A percentile compares a stretch with the other conserved stretches of the same genome.
Evolutionary conservation across 1,284 basidiomycete species (phyloP).

Genomic region (Bothia castanella): DNA sequence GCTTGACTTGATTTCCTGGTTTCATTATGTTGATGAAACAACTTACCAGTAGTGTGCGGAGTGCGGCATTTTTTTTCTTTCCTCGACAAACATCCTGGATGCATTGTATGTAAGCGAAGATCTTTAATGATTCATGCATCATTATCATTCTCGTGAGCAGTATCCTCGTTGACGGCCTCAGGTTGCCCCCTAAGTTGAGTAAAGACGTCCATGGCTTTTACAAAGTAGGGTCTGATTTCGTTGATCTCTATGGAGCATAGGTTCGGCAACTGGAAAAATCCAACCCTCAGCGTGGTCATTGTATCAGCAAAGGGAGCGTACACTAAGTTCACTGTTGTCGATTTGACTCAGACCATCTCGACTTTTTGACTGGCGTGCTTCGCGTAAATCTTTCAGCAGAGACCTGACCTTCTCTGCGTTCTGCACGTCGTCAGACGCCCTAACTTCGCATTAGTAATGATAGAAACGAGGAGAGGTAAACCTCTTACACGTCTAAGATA

Average conservation of each 20-base stretch:
- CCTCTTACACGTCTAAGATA: slow-evolving; percentile 77
- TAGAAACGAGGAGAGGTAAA: background rate
- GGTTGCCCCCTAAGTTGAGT: slow-evolving; percentile 42
- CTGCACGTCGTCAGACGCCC: slow-evolving; percentile 86
- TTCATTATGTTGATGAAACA: background rate
- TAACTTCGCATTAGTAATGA: slow-evolving; percentile 32
- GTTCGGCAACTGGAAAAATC: slow-evolving; percentile 64
- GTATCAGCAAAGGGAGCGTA: slow-evolving; percentile 35
- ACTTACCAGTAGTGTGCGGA: slow-evolving; percentile 3
- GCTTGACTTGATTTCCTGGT: background rate
- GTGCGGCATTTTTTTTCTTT: background rate
- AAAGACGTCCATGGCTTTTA: slow-evolving; percentile 72
- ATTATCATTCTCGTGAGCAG: slow-evolving; percentile 7
- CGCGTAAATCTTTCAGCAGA: slow-evolving; percentile 89
- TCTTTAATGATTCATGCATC: slow-evolving; percentile 6
- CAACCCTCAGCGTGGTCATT: slow-evolving; percentile 1
- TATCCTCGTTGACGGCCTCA: slow-evolving; percentile 5
- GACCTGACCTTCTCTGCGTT: slow-evolving; percentile 79
- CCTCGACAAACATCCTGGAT: background rate
- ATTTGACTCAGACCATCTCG: slow-evolving; percentile 74
- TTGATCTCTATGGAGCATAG: slow-evolving; percentile 89
- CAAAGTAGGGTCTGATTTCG: slow-evolving; percentile 87
- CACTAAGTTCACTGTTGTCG: slow-evolving; percentile 76
- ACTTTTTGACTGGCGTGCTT: slow-evolving; percentile 92
- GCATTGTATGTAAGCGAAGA: background rate